These are phyloP conservation scores for Scopulariopsis brevicaulis DNA, from an alignment of 2,329 filamentous ascomycete genomes.

Conservation along the genomic window DNA sequence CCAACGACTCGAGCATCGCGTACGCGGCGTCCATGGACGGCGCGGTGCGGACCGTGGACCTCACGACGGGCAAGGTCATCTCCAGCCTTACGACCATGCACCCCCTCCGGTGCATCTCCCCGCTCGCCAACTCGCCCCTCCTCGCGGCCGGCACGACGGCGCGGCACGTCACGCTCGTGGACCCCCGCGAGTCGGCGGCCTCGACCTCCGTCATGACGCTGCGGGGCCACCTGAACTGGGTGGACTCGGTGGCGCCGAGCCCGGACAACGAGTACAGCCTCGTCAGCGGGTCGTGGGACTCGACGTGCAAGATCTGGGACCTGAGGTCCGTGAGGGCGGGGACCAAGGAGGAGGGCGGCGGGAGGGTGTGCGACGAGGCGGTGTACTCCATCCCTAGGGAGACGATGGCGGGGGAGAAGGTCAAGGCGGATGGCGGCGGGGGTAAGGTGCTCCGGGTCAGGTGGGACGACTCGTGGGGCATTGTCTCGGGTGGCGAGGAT, in stretches of 20 bases:
- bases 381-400: slow-evolving; percentile 69
- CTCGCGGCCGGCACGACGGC: slow-evolving; percentile 70
- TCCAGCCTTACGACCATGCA: slow-evolving; percentile 77
- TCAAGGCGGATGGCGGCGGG: slow-evolving; percentile 63
- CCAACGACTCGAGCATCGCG: slow-evolving; percentile 72
- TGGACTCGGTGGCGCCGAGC: slow-evolving; percentile 34
- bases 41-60: slow-evolving; percentile 80
- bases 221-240: slow-evolving; percentile 73
- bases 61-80: slow-evolving; percentile 68
- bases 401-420: slow-evolving; percentile 53
- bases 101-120: slow-evolving; percentile 67
- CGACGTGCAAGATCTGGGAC: slow-evolving; percentile 91
- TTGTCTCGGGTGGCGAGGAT: slow-evolving; percentile 87
- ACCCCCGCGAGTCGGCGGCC: slow-evolving; percentile 69
- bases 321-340: slow-evolving; percentile 57
- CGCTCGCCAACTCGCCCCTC: slow-evolving; percentile 48
- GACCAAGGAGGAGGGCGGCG: slow-evolving; percentile 46
- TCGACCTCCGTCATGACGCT: slow-evolving; percentile 82
- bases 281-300: slow-evolving; percentile 83
- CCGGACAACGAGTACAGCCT: slow-evolving; percentile 69
- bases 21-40: slow-evolving; percentile 91
- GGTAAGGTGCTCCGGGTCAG: slow-evolving; percentile 81
- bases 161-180: slow-evolving; percentile 83
- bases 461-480: slow-evolving; percentile 80
- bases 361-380: slow-evolving; percentile 54